phyloP scores from a whole-genome alignment of 2,329 filamentous ascomycete genomes.

The Xylariaceae sp. region DNA sequence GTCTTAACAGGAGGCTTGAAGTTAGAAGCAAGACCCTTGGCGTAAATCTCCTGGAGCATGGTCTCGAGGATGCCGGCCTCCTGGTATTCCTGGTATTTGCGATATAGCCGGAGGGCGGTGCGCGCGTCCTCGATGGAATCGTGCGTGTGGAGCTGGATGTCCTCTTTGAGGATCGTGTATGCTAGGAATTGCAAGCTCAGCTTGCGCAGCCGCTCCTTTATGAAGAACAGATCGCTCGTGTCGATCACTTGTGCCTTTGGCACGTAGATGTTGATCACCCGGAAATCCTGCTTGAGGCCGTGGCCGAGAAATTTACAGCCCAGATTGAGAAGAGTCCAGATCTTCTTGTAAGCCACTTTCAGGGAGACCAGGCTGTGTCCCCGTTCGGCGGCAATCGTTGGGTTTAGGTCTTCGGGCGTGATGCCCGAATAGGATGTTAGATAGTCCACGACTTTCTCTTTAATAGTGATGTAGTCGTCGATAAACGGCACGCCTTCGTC shows the following conservation, averaged over 20 bases:
- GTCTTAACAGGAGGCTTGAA: conserved; percentile 50
- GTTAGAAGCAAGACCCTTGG: conserved; percentile 54
- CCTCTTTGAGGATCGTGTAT: conserved; percentile 85
- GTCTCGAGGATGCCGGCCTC: conserved; percentile 79
- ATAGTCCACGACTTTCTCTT: conserved; percentile 90
- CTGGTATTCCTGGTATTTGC: conserved; percentile 84
- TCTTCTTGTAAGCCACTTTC: conserved; percentile 94
- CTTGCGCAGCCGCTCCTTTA: conserved; percentile 75
- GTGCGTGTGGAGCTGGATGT: conserved; percentile 88
- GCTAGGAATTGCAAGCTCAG: conserved; percentile 87
- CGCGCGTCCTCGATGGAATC: conserved; percentile 94
- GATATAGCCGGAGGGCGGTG: conserved; percentile 82
- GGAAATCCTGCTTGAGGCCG: conserved; percentile 90
- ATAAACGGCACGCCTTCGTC: conserved; percentile 84
- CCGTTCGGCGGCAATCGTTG: conserved; percentile 55
- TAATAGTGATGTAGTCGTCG: conserved; percentile 92
- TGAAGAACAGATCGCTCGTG: conserved; percentile 87
- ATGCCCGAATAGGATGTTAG: conserved; percentile 93
- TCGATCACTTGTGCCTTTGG: conserved; percentile 88
- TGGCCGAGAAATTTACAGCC: conserved; percentile 94
- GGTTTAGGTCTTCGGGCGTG: conserved; percentile 77
- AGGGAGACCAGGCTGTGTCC: conserved; percentile 76
- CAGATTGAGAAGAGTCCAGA: conserved; percentile 93
- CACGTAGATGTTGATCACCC: conserved; percentile 96
- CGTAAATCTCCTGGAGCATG: conserved; percentile 85